Conservation (phyloP, 257 asterid genomes). For the Coffea canephora region DNA sequence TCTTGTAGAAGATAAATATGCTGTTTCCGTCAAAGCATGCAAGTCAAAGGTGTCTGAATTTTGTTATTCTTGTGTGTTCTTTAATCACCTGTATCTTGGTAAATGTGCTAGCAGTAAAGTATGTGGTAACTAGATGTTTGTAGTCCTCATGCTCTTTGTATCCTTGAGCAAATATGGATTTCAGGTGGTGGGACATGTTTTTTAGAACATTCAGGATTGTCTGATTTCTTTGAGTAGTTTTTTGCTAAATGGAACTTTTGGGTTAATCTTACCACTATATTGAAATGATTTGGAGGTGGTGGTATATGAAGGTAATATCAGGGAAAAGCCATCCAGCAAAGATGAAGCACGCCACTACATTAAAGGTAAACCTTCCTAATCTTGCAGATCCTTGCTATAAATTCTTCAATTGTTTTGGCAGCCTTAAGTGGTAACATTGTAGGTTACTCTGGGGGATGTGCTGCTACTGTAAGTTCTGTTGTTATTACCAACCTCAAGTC, state of each 20-base stretch:
- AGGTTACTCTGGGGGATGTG: constrained; percentile 76
- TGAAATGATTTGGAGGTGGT: constrained; percentile 78
- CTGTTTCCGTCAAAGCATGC: background rate
- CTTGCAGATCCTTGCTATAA: constrained; percentile 6
- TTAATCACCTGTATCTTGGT: background rate
- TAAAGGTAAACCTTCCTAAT: constrained; percentile 44
- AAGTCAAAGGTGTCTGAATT: background rate
- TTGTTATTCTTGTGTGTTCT: background rate
- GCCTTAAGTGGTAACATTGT: constrained; percentile 21
- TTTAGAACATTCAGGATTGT: background rate
- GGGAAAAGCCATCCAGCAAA: constrained; percentile 88
- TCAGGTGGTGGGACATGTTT: constrained; percentile 10
- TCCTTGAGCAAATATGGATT: constrained; percentile 18
- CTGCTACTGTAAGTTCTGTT: constrained; percentile 86
- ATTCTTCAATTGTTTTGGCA: constrained; percentile 11
- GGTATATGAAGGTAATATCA: constrained; percentile 84
- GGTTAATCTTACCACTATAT: constrained; percentile 37
- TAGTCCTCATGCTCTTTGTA: background rate
- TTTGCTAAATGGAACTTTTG: background rate
- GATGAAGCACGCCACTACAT: constrained; percentile 89
- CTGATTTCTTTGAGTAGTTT: background rate
- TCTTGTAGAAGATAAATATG: background rate
- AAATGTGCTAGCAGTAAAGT: background rate
- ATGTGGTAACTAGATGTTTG: background rate
- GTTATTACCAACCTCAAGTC: constrained; percentile 74